A percentile compares a stretch with the other conserved stretches of the same genome.
phyloP scores from a whole-genome alignment of 2,329 filamentous ascomycete species.

The Tympanopsis confertula region DNA sequence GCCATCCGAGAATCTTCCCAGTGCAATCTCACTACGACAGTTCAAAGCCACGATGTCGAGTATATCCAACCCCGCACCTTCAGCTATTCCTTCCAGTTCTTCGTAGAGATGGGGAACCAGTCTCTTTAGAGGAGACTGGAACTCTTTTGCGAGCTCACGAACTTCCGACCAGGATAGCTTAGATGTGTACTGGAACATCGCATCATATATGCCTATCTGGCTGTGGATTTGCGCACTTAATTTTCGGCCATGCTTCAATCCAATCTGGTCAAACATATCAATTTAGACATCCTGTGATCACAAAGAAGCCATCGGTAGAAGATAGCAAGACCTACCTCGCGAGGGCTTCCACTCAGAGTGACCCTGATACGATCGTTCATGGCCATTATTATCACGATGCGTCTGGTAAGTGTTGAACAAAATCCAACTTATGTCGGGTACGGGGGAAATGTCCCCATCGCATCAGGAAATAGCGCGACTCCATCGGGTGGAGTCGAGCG shows the following conservation, averaged over 20 bases:
- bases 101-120: slow-evolving; percentile 21
- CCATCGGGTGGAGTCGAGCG: too few relatives aligned
- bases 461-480: too few relatives aligned
- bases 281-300: too few relatives aligned
- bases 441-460: too few relatives aligned
- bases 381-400: too few relatives aligned
- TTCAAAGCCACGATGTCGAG: slow-evolving; percentile 46
- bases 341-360: too few relatives aligned
- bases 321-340: too few relatives aligned
- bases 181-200: neutral
- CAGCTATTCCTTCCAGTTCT: slow-evolving; percentile 40
- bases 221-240: neutral
- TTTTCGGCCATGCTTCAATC: neutral
- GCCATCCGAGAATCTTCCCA: slow-evolving; percentile 43
- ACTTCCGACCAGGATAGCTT: neutral
- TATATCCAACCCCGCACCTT: slow-evolving; percentile 30
- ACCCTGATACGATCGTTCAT: too few relatives aligned
- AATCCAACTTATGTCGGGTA: too few relatives aligned
- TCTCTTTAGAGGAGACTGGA: slow-evolving; percentile 18
- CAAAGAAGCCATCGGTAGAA: too few relatives aligned
- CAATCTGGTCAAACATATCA: too few relatives aligned
- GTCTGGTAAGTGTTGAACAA: too few relatives aligned
- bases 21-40: slow-evolving; percentile 42
- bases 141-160: slow-evolving; percentile 2
- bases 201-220: neutral